Conservation (phyloP, 78 protist species). For the Dictyostelium intermedium region DNA sequence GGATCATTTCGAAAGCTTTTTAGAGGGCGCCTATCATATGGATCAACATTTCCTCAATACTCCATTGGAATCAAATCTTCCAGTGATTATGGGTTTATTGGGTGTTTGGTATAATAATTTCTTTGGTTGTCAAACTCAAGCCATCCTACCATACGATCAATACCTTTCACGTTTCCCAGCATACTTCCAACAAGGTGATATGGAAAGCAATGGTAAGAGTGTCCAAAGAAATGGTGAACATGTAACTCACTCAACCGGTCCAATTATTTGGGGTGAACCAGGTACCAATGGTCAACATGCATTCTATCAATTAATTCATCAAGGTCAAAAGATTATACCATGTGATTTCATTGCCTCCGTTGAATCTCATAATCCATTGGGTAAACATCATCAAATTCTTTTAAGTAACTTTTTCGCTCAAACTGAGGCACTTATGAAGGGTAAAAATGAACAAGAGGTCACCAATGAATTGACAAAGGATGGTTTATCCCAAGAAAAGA, state of each 20-base stretch:
- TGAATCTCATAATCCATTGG: conserved; percentile 84
- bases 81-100: conserved; percentile 88
- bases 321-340: conserved; percentile 94
- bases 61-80: conserved; percentile 88
- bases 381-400: conserved; percentile 93
- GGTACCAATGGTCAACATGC: conserved; percentile 99
- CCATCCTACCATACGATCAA: conserved; percentile 97
- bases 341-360: conserved; percentile 93
- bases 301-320: conserved; percentile 95
- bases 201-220: conserved; percentile 85
- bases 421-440: conserved; percentile 97
- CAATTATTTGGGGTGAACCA: conserved; percentile 98
- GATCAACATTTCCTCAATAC: conserved; percentile 95
- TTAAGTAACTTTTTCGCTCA: conserved; percentile 97
- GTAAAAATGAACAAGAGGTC: conserved; percentile 89
- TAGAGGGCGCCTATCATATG: conserved; percentile 96
- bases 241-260: conserved; percentile 88
- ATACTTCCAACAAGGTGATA: conserved; percentile 95
- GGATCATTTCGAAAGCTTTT: conserved; percentile 91
- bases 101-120: conserved; percentile 98
- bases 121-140: conserved; percentile 89
- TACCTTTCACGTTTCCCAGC: conserved; percentile 97
- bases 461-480: conserved; percentile 73
- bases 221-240: conserved; percentile 52
- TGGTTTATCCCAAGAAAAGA: conserved; percentile 72